These are phyloP conservation scores for Penicillium fuscoglaucum DNA, from an alignment of 2,329 filamentous ascomycete genomes.

Conservation along the genomic window DNA sequence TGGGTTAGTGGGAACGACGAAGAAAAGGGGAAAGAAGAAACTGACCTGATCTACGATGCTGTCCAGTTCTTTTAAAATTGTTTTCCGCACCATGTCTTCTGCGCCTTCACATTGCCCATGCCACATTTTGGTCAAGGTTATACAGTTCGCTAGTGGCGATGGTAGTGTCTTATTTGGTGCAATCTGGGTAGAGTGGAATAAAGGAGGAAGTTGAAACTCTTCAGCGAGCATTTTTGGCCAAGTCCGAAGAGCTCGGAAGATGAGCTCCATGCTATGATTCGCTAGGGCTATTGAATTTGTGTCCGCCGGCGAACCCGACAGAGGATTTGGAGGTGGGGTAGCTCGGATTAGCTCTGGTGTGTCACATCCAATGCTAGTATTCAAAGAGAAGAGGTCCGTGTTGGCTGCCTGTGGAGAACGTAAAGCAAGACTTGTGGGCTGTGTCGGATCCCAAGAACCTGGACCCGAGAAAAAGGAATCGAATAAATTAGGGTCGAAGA, in stretches of 20 bases:
- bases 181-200: slow-evolving; percentile 35
- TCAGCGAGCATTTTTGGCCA: slow-evolving; percentile 44
- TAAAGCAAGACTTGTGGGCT: neutral
- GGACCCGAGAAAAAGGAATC: neutral
- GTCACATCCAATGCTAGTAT: neutral
- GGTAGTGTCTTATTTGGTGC: slow-evolving; percentile 19
- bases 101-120: slow-evolving; percentile 32
- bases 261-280: slow-evolving; percentile 34
- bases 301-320: neutral
- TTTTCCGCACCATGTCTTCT: slow-evolving; percentile 34
- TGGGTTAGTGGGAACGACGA: neutral
- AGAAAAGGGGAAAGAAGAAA: slow-evolving; percentile 17
- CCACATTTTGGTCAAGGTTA: slow-evolving; percentile 43
- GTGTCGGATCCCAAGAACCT: neutral
- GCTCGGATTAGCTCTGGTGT: neutral
- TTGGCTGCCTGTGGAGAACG: neutral
- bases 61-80: slow-evolving; percentile 36
- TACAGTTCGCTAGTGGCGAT: slow-evolving; percentile 38
- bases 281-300: neutral
- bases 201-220: slow-evolving; percentile 39
- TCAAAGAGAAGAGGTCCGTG: neutral
- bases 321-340: neutral
- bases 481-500: slow-evolving; percentile 1
- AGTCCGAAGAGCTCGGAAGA: slow-evolving; percentile 39
- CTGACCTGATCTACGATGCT: slow-evolving; percentile 34